Conservation (phyloP, 164 flowering plant genomes). For the Brasenia schreberi region DNA sequence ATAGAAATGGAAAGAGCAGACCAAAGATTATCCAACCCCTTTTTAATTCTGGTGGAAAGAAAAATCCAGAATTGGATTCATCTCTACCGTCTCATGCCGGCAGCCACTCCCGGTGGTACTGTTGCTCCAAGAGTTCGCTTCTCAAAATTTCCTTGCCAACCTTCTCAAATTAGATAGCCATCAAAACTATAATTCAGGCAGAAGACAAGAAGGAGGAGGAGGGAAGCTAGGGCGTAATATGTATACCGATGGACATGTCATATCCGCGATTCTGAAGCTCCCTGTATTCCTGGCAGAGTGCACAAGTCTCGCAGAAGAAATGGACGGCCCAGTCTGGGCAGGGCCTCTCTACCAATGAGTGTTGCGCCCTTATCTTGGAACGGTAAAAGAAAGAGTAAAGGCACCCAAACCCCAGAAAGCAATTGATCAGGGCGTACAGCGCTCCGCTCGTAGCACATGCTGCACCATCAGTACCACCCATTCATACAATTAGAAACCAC, state of each 20-base stretch:
- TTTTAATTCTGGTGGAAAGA: too few species aligned
- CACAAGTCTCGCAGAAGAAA: conserved; percentile 23
- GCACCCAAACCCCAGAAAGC: conserved; percentile 15
- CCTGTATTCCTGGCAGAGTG: conserved; percentile 16
- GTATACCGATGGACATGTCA: conserved; percentile 21
- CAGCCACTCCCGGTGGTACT: background rate
- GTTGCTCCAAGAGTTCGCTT: background rate
- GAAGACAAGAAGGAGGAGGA: background rate
- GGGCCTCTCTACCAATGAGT: conserved; percentile 19
- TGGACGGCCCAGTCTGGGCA: conserved; percentile 26
- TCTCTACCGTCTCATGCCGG: background rate
- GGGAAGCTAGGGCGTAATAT: background rate
- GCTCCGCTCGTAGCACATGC: conserved; percentile 24
- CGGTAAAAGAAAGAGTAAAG: conserved; percentile 25
- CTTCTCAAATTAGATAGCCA: background rate
- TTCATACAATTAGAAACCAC: background rate
- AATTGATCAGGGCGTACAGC: conserved; percentile 11
- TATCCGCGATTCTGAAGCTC: conserved; percentile 22
- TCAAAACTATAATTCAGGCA: background rate
- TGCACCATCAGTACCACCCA: conserved; percentile 2
- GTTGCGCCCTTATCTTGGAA: conserved; percentile 18
- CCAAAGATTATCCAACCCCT: too few species aligned
- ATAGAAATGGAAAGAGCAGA: too few species aligned
- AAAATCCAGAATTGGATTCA: too few species aligned
- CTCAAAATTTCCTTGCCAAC: background rate